phyloP scores from a whole-genome alignment of 192 early-diverging fungal species.

The Coemansia sp. region DNA sequence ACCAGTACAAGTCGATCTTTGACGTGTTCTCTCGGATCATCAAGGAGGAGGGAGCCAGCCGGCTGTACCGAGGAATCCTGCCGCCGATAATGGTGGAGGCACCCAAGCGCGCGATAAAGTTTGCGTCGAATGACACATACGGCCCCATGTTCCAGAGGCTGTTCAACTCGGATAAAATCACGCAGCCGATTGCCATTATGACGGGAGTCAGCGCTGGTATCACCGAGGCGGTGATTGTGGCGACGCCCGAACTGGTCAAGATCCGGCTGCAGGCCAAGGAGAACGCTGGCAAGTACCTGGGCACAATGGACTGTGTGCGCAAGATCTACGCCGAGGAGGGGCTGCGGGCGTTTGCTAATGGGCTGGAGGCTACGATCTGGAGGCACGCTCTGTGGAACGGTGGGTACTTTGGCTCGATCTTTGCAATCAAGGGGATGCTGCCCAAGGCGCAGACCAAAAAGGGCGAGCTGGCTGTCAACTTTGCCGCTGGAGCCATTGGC shows the following conservation, averaged over 20 bases:
- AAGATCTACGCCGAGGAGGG: constrained; percentile 83
- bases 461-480: constrained; percentile 77
- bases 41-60: constrained; percentile 62
- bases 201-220: constrained; percentile 88
- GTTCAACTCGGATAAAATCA: constrained; percentile 71
- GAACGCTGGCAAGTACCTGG: constrained; percentile 80
- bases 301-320: constrained; percentile 72
- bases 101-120: constrained; percentile 97
- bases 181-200: constrained; percentile 71
- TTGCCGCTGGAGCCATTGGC: constrained; percentile 87
- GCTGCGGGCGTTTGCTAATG: constrained; percentile 81
- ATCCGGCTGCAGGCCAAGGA: constrained; percentile 91
- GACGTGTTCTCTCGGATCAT: constrained; percentile 67
- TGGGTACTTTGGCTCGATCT: constrained; percentile 71
- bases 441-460: constrained; percentile 81
- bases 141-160: constrained; percentile 63
- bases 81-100: constrained; percentile 97
- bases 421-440: constrained; percentile 63
- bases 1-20: constrained; percentile 62
- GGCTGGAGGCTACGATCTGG: constrained; percentile 91
- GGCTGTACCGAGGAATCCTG: constrained; percentile 88
- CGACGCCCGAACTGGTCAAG: constrained; percentile 91
- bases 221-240: constrained; percentile 90
- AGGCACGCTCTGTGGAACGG: constrained; percentile 96
- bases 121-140: constrained; percentile 91